Evolutionary conservation across 2,329 filamentous ascomycete genomes (phyloP), one percentile per base, ranked within the genome.

Genomic region (Raffaelea albimanens): DNA sequence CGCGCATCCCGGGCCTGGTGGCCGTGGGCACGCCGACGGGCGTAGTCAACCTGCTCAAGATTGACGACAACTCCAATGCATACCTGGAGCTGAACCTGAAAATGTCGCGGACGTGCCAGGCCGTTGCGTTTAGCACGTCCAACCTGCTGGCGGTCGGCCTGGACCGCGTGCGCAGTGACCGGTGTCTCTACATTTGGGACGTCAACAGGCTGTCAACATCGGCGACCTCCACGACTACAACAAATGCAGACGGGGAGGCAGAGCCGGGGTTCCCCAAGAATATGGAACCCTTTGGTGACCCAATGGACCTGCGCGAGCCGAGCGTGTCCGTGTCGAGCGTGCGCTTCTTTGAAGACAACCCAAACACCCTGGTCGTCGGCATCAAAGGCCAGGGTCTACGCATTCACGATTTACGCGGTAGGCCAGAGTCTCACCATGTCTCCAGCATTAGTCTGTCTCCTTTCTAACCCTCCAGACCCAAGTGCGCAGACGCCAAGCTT

Each of bases 111-210:
- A 83, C 83, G 40, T 91, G 85, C 57, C 87, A 91, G 57, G 85
- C 86, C 1, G 85, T 93, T 38, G 82, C 86, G 3, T 89, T 93
- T 66, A 91, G 82, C 58, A 80, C 78, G 3, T 73, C 71, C 5
- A 83, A 84, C 18, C 71, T 85, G 48, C 68, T 94, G 45, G 87
- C 87, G 10, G 85, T 89, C 23, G 87, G 85, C 1, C 70, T 93
- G 45, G 87, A 93, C 57, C 76, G 85, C 56, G 86, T 90, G 21
- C 78, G 87, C 29, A 89, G 87, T 63, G 87, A 93, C 59, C 79
- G 84, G 53, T 89, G 85, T 56, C 72, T 94, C 43, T 87, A 91
- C 57, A 82, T 93, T 25, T 93, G 86, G 77, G 86, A 94, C 61
- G 73, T 89, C 47, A 83, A 78, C 55, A 77, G 78, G 36, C 70